phyloP scores from a whole-genome alignment of 2,329 filamentous ascomycete species.

The Cladophialophora exuberans region DNA sequence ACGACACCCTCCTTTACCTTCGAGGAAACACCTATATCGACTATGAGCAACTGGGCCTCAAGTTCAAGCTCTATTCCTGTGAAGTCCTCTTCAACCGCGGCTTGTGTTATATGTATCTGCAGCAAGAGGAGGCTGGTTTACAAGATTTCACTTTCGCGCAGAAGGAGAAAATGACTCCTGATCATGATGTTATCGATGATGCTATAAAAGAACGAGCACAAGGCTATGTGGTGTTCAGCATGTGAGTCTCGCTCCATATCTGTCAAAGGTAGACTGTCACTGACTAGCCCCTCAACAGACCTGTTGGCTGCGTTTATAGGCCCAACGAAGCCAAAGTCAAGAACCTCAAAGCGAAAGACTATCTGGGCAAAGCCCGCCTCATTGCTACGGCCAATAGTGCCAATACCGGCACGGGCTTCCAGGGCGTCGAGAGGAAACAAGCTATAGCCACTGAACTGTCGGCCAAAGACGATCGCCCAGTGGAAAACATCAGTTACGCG shows the following conservation, averaged over 20 bases:
- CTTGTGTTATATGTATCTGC: conserved; percentile 94
- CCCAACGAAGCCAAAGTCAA: conserved; percentile 98
- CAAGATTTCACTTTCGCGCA: conserved; percentile 88
- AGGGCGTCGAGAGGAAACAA: conserved; percentile 73
- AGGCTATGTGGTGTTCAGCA: conserved; percentile 90
- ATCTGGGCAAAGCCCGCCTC: conserved; percentile 91
- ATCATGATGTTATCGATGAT: conserved; percentile 98
- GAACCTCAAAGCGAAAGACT: conserved; percentile 97
- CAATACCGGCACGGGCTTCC: conserved; percentile 81
- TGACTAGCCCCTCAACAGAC: conserved; percentile 66
- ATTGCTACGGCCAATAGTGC: conserved; percentile 82
- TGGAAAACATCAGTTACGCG: conserved; percentile 85
- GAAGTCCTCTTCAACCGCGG: conserved; percentile 97
- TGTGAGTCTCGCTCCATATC: conserved; percentile 17
- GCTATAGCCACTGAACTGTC: conserved; percentile 34
- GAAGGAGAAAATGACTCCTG: conserved; percentile 93
- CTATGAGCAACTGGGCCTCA: conserved; percentile 91
- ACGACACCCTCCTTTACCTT: conserved; percentile 92
- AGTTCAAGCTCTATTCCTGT: conserved; percentile 96
- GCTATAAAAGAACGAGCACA: conserved; percentile 91
- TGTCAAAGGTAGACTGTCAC: neutral
- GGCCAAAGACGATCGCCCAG: conserved; percentile 71
- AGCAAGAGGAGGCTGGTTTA: conserved; percentile 87
- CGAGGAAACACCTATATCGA: conserved; percentile 97
- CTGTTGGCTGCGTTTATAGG: conserved; percentile 90